phyloP scores from a whole-genome alignment of 2,329 filamentous ascomycete species.

The Hypoxylon sp. region DNA sequence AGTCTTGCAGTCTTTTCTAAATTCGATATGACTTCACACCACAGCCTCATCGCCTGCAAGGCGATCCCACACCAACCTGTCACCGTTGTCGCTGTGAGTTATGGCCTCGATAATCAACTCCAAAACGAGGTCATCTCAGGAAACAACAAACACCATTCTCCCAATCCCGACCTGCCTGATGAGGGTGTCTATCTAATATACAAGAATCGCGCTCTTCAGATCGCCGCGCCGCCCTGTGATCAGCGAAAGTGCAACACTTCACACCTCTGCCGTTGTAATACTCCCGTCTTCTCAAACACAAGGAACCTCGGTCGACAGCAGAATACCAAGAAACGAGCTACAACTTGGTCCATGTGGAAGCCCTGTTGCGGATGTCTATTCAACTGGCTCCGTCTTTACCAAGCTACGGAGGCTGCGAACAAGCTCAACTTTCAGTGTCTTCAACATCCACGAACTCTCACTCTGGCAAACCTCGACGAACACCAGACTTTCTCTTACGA shows the following conservation, averaged over 20 bases:
- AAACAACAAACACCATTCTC: not conserved
- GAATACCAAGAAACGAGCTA: not conserved
- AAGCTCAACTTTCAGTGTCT: slow-evolving; percentile 38
- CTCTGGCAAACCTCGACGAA: slow-evolving; percentile 24
- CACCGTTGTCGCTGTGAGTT: slow-evolving; percentile 37
- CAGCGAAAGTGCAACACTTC: slow-evolving; percentile 36
- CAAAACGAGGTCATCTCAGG: slow-evolving; percentile 36
- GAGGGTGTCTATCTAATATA: slow-evolving; percentile 49
- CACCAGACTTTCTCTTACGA: slow-evolving; percentile 41
- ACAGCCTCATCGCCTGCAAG: slow-evolving; percentile 26
- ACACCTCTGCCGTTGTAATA: slow-evolving; percentile 41
- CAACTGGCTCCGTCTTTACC: slow-evolving; percentile 43
- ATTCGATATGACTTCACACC: slow-evolving; percentile 15
- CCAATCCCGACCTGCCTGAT: slow-evolving; percentile 26
- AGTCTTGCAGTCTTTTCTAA: not conserved
- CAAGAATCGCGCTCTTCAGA: slow-evolving; percentile 45
- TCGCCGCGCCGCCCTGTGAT: slow-evolving; percentile 45
- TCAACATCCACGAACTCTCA: slow-evolving; percentile 36
- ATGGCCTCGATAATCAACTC: slow-evolving; percentile 32
- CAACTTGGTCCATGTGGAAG: slow-evolving; percentile 13
- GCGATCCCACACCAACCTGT: slow-evolving; percentile 17
- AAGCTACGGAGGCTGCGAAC: slow-evolving; percentile 30
- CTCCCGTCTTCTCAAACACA: not conserved
- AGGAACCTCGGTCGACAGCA: not conserved
- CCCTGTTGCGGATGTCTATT: slow-evolving; percentile 29